Evolutionary conservation across 225 moss, liverwort and hornwort genomes (phyloP), one percentile per base, ranked within the genome.

Genomic region (Bryum argenteum): DNA sequence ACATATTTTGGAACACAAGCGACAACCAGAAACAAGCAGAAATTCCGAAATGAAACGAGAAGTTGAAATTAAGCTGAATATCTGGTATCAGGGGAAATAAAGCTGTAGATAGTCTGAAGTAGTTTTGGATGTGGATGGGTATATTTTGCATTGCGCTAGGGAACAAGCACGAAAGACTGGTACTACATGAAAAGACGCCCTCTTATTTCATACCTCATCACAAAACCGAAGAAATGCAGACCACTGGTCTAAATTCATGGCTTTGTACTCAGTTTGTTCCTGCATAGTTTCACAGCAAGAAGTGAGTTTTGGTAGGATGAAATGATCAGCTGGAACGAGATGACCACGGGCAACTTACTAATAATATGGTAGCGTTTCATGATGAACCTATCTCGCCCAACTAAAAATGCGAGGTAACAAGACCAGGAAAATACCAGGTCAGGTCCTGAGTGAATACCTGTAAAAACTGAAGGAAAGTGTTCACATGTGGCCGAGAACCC

Each of bases 181-280:
- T 44, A 13, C 17, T 40, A 53, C 11, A 28, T 37, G 8, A 17
- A 44, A 67, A 0, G 37, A 55, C 42, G 9, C 8, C 19, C 28
- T 55, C n/a, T 51, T 42, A 51, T 38, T 75, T 58, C 78, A 41
- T 74, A 96, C 96, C 93, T 97, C 96, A 8, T 97, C 90, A 77
- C 91, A 93, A 54, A 97, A 93, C 66, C 96, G 90, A 70, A 97
- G 93, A 78, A 93, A 97, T 52, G 87, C 96, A 58, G 91, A 90
- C 96, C 96, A 97, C 79, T 97, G 96, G 81, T 97, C 96, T 60
- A 97, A 75, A 72, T 97, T 97, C 87, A 97, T 91, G 61, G 93
- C 96, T 80, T 91, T 97, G 80, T 97, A 97, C 74, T 97, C 96
- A 26, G 89, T 78, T 88, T 97, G 96, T 75, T 91, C 91, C 96